Evolutionary conservation across 2,329 filamentous ascomycete species (phyloP).

Genomic region (Thielaviopsis punctulata): DNA sequence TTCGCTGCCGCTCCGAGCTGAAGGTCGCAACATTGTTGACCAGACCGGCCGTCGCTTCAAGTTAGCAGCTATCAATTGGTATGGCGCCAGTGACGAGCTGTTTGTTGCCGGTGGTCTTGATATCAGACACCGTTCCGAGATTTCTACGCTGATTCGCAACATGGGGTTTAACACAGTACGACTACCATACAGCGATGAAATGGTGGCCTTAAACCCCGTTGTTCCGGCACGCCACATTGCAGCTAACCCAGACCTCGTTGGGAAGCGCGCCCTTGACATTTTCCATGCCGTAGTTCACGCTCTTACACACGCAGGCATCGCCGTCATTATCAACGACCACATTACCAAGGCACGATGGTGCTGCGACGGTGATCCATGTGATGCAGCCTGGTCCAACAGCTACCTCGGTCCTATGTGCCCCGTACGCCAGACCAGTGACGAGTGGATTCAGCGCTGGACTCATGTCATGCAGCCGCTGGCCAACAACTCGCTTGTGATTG

Average conservation of each 20-base stretch:
- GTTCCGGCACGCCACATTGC: conserved; percentile 28
- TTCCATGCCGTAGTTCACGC: conserved; percentile 40
- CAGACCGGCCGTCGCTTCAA: conserved; percentile 38
- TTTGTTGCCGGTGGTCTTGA: conserved; percentile 49
- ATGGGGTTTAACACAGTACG: conserved; percentile 56
- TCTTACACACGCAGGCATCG: conserved; percentile 43
- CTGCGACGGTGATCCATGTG: conserved; percentile 50
- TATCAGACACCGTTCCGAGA: conserved; percentile 40
- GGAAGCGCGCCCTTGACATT: conserved; percentile 40
- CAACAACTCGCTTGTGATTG: conserved; percentile 44
- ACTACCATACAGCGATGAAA: conserved; percentile 51
- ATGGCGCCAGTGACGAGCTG: conserved; percentile 49
- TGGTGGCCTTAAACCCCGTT: conserved; percentile 41
- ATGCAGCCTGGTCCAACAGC: conserved; percentile 49
- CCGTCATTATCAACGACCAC: conserved; percentile 53
- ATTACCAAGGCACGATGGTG: conserved; percentile 54
- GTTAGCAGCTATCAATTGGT: conserved; percentile 52
- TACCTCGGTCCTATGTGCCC: conserved; percentile 42
- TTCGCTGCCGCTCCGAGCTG: conserved; percentile 39
- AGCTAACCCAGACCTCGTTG: conserved; percentile 43
- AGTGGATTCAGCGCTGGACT: conserved; percentile 52
- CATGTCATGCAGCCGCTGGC: conserved; percentile 42
- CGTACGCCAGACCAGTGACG: conserved; percentile 43
- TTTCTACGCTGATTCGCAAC: conserved; percentile 39
- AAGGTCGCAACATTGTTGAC: conserved; percentile 45